Base-by-base conservation (phyloP, 2,329 filamentous ascomycete species). In the Uncinocarpus reesii region DNA sequence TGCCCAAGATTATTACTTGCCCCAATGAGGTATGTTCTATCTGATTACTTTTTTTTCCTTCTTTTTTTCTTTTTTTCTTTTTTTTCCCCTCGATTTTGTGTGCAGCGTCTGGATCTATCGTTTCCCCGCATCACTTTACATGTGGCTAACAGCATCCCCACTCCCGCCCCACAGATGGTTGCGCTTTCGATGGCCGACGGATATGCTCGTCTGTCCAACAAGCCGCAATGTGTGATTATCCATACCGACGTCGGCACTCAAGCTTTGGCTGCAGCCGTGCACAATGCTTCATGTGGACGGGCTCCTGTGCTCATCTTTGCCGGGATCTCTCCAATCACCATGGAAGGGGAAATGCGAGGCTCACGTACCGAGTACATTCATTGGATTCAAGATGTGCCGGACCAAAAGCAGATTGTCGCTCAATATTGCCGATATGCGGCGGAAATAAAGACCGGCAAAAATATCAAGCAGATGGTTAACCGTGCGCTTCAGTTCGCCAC, bases 391-490 rank as follows among this genome's bases (percentile, higher is more conserved):
- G 84, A 90, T 64, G 82, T 88, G 2, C 84, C 83, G 0, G 84
- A 90, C 58, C 86, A 90, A 63, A 86, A 83, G 62, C 76, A 80
- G 58, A 89, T 94, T 51, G 71, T 94, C 2, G 72, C 78, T 0
- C 87, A 94, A 68, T 94, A 94, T 65, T 94, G 88, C 62, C 77
- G 87, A 7, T 94, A 92, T 60, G 70, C 81, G 0, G 86, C 75
- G 2, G 88, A 94, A 69, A 81, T 94, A 64, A 89, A 88, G 69
- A 83, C 83, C 2, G 86, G 86, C 13, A 78, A 78, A 60, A 94
- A 93, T 59, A 79, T 93, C 52, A 93, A 93, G 72, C 86, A 94
- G 69, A 81, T 93, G 68, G 84, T 94, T 52, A 87, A 87, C 60
- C 81, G 87, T 1, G 87, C 87, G 0, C 65, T 94, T 48, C 85